Conservation (phyloP, 2,329 filamentous ascomycete species). For the Reticulascus tulasneorum region DNA sequence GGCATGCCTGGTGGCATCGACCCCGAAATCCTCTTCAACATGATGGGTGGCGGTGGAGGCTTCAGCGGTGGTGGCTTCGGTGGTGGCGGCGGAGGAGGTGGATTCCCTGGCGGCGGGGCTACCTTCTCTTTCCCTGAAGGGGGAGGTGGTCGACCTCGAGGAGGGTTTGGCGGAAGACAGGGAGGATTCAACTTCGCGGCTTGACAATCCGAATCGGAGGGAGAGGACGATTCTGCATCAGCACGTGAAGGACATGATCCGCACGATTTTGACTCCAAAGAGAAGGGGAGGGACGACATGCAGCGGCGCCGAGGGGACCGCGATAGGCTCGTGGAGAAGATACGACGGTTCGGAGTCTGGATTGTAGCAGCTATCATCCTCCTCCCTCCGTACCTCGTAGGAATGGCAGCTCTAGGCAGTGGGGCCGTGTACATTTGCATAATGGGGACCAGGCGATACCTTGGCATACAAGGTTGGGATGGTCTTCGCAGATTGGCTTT, state of each 20-base stretch:
- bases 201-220: conserved; percentile 41
- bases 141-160: conserved; percentile 28
- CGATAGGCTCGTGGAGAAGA: conserved; percentile 33
- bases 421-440: conserved; percentile 39
- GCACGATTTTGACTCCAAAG: conserved; percentile 17
- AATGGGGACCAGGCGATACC: conserved; percentile 15
- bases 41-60: conserved; percentile 68
- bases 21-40: conserved; percentile 75
- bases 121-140: conserved; percentile 54
- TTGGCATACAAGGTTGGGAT: conserved; percentile 10
- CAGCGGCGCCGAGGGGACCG: conserved; percentile 28
- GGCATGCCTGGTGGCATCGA: conserved; percentile 66
- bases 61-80: conserved; percentile 46
- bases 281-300: conserved; percentile 25
- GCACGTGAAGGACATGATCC: conserved; percentile 19
- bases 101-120: conserved; percentile 48
- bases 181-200: conserved; percentile 38
- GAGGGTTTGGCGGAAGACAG: conserved; percentile 27
- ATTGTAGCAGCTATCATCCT: conserved; percentile 42
- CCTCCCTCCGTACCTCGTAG: conserved; percentile 39
- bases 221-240: conserved; percentile 27
- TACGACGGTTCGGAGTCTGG: conserved; percentile 39
- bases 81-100: conserved; percentile 43
- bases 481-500: conserved; percentile 9
- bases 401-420: conserved; percentile 27